Evolutionary conservation across 2,329 filamentous ascomycete genomes (phyloP).

Genomic region (Diaporthe batatas): DNA sequence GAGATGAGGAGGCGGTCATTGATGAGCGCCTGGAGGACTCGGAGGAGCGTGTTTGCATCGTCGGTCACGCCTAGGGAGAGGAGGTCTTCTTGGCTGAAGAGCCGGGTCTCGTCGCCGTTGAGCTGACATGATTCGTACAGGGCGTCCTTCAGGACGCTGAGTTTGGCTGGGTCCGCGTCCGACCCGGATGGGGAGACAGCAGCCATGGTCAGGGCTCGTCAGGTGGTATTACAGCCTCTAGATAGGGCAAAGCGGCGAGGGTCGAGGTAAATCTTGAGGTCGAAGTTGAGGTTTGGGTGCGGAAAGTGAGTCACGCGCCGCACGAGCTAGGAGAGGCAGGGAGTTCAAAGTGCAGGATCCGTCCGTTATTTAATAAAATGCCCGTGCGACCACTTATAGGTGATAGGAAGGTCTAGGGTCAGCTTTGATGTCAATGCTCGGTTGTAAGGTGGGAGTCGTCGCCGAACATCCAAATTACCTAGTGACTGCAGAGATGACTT

Average conservation of each 20-base stretch:
- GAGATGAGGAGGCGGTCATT: conserved; percentile 72
- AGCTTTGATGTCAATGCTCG: background rate
- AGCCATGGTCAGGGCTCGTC: conserved; percentile 13
- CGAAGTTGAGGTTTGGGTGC: background rate
- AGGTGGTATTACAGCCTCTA: background rate
- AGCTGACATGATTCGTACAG: conserved; percentile 66
- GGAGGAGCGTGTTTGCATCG: conserved; percentile 67
- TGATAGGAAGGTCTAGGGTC: background rate
- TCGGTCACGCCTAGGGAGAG: conserved; percentile 57
- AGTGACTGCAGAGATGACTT: background rate
- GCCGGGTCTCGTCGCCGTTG: conserved; percentile 37
- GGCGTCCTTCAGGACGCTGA: conserved; percentile 66
- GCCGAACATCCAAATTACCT: background rate
- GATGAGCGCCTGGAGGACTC: conserved; percentile 69
- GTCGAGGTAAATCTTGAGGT: background rate
- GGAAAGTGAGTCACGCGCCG: conserved; percentile 30
- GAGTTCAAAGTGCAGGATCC: background rate
- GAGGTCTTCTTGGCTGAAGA: conserved; percentile 42
- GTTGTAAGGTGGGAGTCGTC: background rate
- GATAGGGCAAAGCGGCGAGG: background rate
- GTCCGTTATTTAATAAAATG: background rate
- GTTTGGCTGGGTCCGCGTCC: conserved; percentile 54
- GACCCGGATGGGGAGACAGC: conserved; percentile 39
- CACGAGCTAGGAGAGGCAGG: background rate
- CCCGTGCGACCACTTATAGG: background rate